Evolutionary conservation across 345 rosid species (phyloP), one percentile per base, ranked within the genome.

Genomic region (Euphorbia peplus): DNA sequence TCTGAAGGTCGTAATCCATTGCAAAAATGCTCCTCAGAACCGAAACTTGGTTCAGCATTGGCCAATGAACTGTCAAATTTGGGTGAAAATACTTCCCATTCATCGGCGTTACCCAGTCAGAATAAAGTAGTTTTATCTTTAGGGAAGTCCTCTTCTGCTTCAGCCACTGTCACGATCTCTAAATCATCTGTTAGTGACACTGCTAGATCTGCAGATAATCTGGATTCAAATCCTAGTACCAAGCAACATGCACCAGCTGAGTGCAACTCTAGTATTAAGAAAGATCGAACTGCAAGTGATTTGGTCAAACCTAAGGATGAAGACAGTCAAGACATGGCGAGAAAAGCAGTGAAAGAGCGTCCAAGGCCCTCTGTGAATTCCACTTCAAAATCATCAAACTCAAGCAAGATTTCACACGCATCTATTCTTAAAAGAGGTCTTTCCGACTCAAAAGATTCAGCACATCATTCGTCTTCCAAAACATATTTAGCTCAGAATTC

Each of bases 381-480:
- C 76, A 51, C 80, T 66, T 71, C 79, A 12, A 90, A 83, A 81
- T 68, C 51, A 1, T 63, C 78, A 21, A 86, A 81, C 61, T 79
- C 86, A 8, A 81, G 80, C 83, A 88, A 90, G 79, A 71, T 66
- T 64, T 82, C 85, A 48, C 84, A 82, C 76, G 15, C 90, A 61
- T 79, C 86, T 66, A 76, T 62, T 75, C 77, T 84, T 64, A 88
- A 82, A 80, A 80, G 83, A 75, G 72, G 75, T 18, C 68, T 58
- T 44, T 63, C 80, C 7, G 87, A 87, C 67, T 66, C 84, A 46
- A 90, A 84, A 80, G 97, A 83, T 78, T 76, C 68, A 73, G 69
- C 70, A 46, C 66, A 74, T 72, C 35, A 78, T 60, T 77, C 80
- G 58, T 85, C 84, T 77, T 75, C 79, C 19, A 83, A 86, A 77